Evolutionary conservation across 768 basidiomycete genomes (phyloP).

Genomic region (Neoboletus magnificus): DNA sequence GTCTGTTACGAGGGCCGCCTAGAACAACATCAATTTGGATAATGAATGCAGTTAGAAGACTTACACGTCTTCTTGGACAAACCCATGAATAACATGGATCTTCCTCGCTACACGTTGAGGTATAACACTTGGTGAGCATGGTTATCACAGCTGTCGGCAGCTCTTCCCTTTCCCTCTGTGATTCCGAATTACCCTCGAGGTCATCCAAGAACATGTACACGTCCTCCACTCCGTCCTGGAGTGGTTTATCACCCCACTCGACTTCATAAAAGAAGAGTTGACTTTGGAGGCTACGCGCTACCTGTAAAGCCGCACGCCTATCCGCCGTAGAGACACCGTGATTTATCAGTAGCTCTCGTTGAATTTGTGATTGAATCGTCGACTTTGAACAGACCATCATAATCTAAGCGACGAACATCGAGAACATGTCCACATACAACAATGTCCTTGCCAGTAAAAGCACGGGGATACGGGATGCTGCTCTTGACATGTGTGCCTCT

Average conservation of each 20-base stretch:
- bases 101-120: constrained; percentile 80
- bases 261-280: constrained; percentile 97
- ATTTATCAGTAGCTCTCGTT: constrained; percentile 74
- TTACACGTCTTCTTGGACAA: constrained; percentile 66
- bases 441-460: constrained; percentile 93
- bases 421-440: constrained; percentile 58
- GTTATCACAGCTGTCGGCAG: constrained; percentile 90
- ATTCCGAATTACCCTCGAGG: constrained; percentile 59
- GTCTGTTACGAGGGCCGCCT: constrained; percentile 27
- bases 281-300: constrained; percentile 86
- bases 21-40: constrained; percentile 13
- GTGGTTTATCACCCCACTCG: constrained; percentile 81
- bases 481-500: constrained; percentile 87
- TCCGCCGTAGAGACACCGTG: constrained; percentile 75
- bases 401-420: background rate
- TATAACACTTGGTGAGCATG: constrained; percentile 86
- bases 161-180: constrained; percentile 60
- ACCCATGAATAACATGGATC: constrained; percentile 76
- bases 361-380: constrained; percentile 83
- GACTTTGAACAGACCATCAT: constrained; percentile 48
- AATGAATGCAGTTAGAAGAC: constrained; percentile 11
- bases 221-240: constrained; percentile 88
- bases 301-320: constrained; percentile 77
- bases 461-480: constrained; percentile 83
- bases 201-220: constrained; percentile 94